phyloP scores from a whole-genome alignment of 2,329 filamentous ascomycete genomes.

The Pseudogymnoascus sp. region DNA sequence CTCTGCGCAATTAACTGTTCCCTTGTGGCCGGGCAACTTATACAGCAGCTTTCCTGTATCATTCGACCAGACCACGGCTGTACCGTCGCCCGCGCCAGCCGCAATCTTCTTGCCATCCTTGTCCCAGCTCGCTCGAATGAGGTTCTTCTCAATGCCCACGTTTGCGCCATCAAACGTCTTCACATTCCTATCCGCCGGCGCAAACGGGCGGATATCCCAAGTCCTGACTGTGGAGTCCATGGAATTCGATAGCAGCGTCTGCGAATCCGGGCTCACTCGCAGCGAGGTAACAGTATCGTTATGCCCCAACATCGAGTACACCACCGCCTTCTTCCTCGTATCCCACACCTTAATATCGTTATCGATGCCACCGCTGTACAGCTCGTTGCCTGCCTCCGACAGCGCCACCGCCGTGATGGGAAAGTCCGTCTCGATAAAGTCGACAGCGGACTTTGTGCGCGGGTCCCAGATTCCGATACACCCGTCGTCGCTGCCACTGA shows the following conservation, averaged over 20 bases:
- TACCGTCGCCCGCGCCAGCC: conserved; percentile 83
- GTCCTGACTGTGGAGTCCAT: conserved; percentile 92
- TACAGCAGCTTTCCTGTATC: conserved; percentile 85
- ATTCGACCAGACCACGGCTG: conserved; percentile 82
- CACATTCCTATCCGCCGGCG: conserved; percentile 76
- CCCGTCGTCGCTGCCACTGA: conserved; percentile 90
- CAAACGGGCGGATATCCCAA: conserved; percentile 95
- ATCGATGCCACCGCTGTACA: conserved; percentile 91
- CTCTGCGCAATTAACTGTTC: conserved; percentile 88
- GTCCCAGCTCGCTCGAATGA: conserved; percentile 87
- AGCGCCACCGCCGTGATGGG: conserved; percentile 86
- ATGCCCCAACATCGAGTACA: conserved; percentile 84
- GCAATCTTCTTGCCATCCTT: conserved; percentile 76
- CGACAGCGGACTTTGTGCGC: conserved; percentile 76
- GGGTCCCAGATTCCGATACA: conserved; percentile 95
- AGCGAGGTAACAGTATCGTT: conserved; percentile 87
- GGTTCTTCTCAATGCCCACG: conserved; percentile 80
- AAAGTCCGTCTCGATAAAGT: conserved; percentile 84
- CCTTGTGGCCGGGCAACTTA: conserved; percentile 92
- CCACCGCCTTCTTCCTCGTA: conserved; percentile 78
- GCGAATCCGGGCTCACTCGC: conserved; percentile 84
- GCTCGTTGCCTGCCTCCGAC: conserved; percentile 90
- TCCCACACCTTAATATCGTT: conserved; percentile 98
- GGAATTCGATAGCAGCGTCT: conserved; percentile 81
- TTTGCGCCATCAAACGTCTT: conserved; percentile 89